These are phyloP conservation scores for Oryza glaberrima DNA, from an alignment of 176 grass and related monocot species.

Conservation along the genomic window DNA sequence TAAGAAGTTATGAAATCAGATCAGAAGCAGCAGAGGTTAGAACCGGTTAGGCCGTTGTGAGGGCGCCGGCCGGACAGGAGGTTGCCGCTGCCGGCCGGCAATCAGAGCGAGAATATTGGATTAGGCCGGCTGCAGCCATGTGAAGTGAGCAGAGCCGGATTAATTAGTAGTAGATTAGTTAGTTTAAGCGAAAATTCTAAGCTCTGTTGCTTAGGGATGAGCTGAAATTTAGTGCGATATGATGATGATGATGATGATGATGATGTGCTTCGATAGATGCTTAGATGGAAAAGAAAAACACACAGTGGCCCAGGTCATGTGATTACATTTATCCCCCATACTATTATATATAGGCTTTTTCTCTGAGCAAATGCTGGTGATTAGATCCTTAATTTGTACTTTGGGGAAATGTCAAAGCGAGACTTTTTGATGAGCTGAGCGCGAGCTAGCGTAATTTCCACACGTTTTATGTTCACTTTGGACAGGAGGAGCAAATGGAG, in stretches of 20 bases:
- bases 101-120: slow-evolving; percentile 8
- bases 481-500: background rate
- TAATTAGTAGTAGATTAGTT: slow-evolving; percentile 1
- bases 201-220: background rate
- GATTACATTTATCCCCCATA: background rate
- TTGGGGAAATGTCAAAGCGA: slow-evolving; percentile 40
- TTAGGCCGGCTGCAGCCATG: slow-evolving; percentile 35
- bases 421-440: background rate
- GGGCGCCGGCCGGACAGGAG: background rate
- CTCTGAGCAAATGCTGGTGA: slow-evolving; percentile 25
- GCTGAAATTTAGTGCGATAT: slow-evolving; percentile 6
- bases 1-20: background rate
- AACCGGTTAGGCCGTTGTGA: background rate
- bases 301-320: background rate
- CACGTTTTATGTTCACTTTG: background rate
- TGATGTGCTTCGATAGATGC: slow-evolving; percentile 27
- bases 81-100: slow-evolving; percentile 34
- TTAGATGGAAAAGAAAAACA: slow-evolving; percentile 31
- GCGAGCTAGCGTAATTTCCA: background rate
- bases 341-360: background rate
- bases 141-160: slow-evolving; percentile 29
- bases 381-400: slow-evolving; percentile 44
- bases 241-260: slow-evolving; percentile 28
- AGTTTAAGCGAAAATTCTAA: slow-evolving; percentile 19
- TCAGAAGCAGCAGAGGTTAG: background rate